A percentile compares a stretch with the other conserved stretches of the same genome.
Conservation (phyloP, 2,329 filamentous ascomycete genomes). For the Ceratocystis papillata region DNA sequence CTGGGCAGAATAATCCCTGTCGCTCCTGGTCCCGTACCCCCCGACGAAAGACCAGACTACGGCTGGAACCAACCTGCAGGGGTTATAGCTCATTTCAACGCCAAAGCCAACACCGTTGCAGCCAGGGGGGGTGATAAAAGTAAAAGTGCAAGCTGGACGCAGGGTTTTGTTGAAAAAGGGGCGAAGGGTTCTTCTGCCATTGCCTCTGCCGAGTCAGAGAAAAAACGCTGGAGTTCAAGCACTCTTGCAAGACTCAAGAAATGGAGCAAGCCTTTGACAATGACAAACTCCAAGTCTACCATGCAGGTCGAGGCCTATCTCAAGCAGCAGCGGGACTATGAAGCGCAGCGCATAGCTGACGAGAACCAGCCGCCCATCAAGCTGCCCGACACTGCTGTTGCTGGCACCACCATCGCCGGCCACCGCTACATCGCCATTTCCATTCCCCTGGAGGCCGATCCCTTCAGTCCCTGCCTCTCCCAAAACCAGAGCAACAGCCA, state of each 20-base stretch:
- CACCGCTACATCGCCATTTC: conserved; percentile 51
- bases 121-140: conserved; percentile 3
- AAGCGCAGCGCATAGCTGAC: conserved; percentile 27
- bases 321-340: conserved; percentile 16
- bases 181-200: not conserved
- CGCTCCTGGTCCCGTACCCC: conserved; percentile 15
- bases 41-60: conserved; percentile 23
- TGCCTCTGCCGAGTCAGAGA: conserved; percentile 10
- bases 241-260: conserved; percentile 17
- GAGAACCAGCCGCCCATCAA: conserved; percentile 29
- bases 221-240: conserved; percentile 23
- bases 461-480: conserved; percentile 31
- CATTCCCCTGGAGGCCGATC: conserved; percentile 43
- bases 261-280: conserved; percentile 20
- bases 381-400: conserved; percentile 47
- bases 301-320: conserved; percentile 22
- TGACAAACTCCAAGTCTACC: conserved; percentile 14
- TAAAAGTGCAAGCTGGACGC: conserved; percentile 15
- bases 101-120: conserved; percentile 4
- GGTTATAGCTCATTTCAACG: conserved; percentile 5
- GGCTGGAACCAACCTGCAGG: conserved; percentile 20
- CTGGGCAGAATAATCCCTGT: conserved; percentile 21
- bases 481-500: not conserved
- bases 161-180: conserved; percentile 14
- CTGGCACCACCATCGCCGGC: conserved; percentile 43